Evolutionary conservation across 2,329 filamentous ascomycete genomes (phyloP).

Genomic region (Metarhizium album): DNA sequence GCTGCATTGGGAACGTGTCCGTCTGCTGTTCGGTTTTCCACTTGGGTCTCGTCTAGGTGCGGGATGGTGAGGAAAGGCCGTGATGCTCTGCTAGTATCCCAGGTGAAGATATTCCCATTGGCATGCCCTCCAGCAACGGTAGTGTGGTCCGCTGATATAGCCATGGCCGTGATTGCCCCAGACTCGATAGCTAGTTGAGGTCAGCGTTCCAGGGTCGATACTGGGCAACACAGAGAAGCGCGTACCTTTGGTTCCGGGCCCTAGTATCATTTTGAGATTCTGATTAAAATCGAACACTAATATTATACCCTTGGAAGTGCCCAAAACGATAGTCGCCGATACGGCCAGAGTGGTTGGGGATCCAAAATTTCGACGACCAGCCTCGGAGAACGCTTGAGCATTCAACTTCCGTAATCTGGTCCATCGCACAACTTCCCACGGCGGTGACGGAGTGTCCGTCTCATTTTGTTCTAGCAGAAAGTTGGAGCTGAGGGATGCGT

Average conservation of each 20-base stretch:
- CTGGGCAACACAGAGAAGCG: background rate
- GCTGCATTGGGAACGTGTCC: conserved; percentile 71
- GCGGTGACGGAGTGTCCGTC: conserved; percentile 61
- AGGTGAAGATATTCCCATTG: conserved; percentile 88
- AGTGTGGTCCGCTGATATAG: conserved; percentile 86
- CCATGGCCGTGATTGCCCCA: conserved; percentile 75
- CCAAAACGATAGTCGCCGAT: conserved; percentile 78
- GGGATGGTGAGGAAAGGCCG: conserved; percentile 82
- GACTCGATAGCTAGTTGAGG: conserved; percentile 64
- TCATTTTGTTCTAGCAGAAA: conserved; percentile 51
- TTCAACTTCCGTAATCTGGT: conserved; percentile 86
- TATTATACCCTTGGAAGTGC: conserved; percentile 89
- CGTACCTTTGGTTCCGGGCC: conserved; percentile 79
- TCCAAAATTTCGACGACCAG: conserved; percentile 85
- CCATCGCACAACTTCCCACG: conserved; percentile 97
- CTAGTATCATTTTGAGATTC: conserved; percentile 86
- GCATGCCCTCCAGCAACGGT: conserved; percentile 86
- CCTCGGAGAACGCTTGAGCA: conserved; percentile 82
- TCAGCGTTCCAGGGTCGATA: background rate
- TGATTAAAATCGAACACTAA: conserved; percentile 97
- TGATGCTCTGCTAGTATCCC: conserved; percentile 77
- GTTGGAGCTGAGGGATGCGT: conserved; percentile 67
- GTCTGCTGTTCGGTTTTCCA: conserved; percentile 58
- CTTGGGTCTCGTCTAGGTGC: conserved; percentile 56
- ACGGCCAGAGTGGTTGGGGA: conserved; percentile 81